phyloP scores from a whole-genome alignment of 1,284 basidiomycete genomes.

The Marasmius oreades region DNA sequence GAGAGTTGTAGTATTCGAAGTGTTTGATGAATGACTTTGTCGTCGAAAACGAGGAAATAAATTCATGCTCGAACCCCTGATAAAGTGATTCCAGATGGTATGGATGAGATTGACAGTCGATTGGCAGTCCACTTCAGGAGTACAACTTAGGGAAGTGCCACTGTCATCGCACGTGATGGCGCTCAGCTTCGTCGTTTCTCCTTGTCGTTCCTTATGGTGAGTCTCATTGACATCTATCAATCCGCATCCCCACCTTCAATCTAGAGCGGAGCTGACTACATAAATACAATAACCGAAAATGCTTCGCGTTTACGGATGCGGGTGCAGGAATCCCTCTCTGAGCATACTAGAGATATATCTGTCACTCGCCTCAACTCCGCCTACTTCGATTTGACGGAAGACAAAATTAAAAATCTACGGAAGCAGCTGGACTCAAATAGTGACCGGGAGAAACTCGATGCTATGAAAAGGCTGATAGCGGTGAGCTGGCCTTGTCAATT shows the following conservation, averaged over 20 bases:
- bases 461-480: constrained; percentile 90
- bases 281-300: constrained; percentile 74
- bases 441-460: constrained; percentile 88
- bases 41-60: not conserved
- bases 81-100: not conserved
- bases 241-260: not conserved
- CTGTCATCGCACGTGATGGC: not conserved
- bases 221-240: not conserved
- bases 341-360: constrained; percentile 70
- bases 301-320: constrained; percentile 75
- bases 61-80: not conserved
- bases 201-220: not conserved
- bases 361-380: constrained; percentile 51
- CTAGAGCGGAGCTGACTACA: constrained; percentile 35
- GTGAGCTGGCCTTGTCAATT: constrained; percentile 45
- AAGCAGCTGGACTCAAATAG: constrained; percentile 83
- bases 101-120: no score
- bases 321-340: constrained; percentile 74
- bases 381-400: constrained; percentile 68
- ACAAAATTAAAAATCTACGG: constrained; percentile 74
- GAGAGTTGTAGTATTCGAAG: not conserved
- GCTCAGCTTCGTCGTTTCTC: not conserved
- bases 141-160: not conserved
- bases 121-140: not conserved
- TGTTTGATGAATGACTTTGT: not conserved